A percentile compares a stretch with the other conserved stretches of the same genome.
Conservation (phyloP, 2,329 filamentous ascomycete species). For the Leptographium radiaticola region DNA sequence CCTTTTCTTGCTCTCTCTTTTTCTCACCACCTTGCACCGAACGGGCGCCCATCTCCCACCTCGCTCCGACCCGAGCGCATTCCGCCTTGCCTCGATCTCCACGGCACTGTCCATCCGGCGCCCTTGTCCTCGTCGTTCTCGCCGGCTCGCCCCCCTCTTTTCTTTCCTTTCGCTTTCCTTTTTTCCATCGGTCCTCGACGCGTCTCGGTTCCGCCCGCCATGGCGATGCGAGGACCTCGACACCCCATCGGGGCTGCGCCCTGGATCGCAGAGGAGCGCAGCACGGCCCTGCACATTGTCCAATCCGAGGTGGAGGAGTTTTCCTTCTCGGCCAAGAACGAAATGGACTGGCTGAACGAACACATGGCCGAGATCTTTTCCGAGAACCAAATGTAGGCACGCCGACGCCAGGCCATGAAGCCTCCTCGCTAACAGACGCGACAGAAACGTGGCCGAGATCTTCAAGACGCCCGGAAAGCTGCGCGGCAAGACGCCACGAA, state of each 20-base stretch:
- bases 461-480: constrained; percentile 88
- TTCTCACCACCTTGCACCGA: neutral
- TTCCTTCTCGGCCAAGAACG: constrained; percentile 79
- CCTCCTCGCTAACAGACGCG: neutral
- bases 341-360: constrained; percentile 96
- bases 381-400: constrained; percentile 67
- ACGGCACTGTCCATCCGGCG: neutral
- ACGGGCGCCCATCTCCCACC: neutral
- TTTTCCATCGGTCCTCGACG: neutral
- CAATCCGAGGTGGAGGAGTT: constrained; percentile 86
- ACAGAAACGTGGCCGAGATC: constrained; percentile 80
- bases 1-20: neutral
- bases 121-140: neutral
- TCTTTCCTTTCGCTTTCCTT: neutral
- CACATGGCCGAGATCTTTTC: constrained; percentile 94
- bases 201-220: constrained; percentile 7
- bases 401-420: neutral
- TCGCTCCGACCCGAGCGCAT: neutral
- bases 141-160: neutral
- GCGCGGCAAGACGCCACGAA: constrained; percentile 68
- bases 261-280: constrained; percentile 79
- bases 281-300: constrained; percentile 62
- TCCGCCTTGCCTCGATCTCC: neutral
- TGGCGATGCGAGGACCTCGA: constrained; percentile 41
- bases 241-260: constrained; percentile 64